Conservation (phyloP, 2,329 filamentous ascomycete species). For the Endothia cerciana region DNA sequence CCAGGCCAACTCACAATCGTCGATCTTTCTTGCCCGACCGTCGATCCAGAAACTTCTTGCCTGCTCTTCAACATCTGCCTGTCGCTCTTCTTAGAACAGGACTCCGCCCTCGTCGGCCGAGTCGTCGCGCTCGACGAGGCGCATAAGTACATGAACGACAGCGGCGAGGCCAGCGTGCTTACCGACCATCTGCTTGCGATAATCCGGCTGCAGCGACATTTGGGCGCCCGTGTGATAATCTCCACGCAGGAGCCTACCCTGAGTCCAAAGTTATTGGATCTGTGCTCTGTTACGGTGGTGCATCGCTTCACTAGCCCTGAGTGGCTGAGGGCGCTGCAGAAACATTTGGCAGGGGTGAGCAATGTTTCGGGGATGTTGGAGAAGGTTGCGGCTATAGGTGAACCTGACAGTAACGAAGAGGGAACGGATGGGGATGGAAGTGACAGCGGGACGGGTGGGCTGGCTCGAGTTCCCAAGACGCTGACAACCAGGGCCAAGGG, state of each 20-base stretch:
- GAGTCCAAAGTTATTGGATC: conserved; percentile 67
- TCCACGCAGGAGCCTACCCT: conserved; percentile 80
- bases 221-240: conserved; percentile 68
- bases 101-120: conserved; percentile 50
- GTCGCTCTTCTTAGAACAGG: conserved; percentile 64
- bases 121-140: conserved; percentile 77
- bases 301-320: conserved; percentile 64
- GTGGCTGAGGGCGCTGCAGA: conserved; percentile 37
- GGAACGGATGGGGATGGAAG: not conserved
- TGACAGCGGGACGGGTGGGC: conserved; percentile 7
- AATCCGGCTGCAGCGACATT: conserved; percentile 73
- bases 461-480: conserved; percentile 6
- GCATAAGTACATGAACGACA: conserved; percentile 72
- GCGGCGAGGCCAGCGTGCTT: conserved; percentile 57
- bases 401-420: conserved; percentile 8
- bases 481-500: conserved; percentile 27
- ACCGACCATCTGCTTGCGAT: conserved; percentile 65
- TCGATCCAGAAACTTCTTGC: conserved; percentile 69
- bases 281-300: conserved; percentile 73
- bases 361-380: conserved; percentile 31
- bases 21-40: conserved; percentile 74
- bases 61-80: conserved; percentile 74
- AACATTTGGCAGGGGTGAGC: conserved; percentile 38
- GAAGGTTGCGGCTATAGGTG: conserved; percentile 23
- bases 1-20: conserved; percentile 43